Evolutionary conservation across 2,329 filamentous ascomycete genomes (phyloP), one percentile per base, ranked within the genome.

Genomic region (Exophiala calicioides): DNA sequence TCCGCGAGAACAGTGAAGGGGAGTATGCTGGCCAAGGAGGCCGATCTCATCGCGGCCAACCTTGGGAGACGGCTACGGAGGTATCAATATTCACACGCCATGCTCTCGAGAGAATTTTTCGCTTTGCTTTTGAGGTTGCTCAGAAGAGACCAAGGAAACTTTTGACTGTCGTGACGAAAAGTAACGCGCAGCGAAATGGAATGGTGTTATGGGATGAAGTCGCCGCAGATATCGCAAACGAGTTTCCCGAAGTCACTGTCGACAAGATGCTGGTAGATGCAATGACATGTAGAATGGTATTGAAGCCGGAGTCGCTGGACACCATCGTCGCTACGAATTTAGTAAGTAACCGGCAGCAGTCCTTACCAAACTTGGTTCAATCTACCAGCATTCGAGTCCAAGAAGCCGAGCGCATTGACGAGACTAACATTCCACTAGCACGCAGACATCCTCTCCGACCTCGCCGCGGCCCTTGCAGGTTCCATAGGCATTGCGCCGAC

Each of bases 401-500:
- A n/a, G n/a, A n/a, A n/a, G n/a, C n/a, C n/a, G n/a, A n/a, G n/a
- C n/a, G n/a, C n/a, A n/a, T n/a, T n/a, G n/a, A n/a, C n/a, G n/a
- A n/a, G n/a, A n/a, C n/a, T n/a, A n/a, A n/a, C n/a, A n/a, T n/a
- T n/a, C n/a, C n/a, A n/a, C n/a, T n/a, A n/a, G 34, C 62, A 77
- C 65, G 82, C 81, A 4, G 83, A 86, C 52, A 85, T 86, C 38
- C 74, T 88, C 3, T 85, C 82, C 0, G 84, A 88, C 58, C 70
- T 88, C 15, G 85, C 84, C 4, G 84, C 85, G 10, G 82, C 83
- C 0, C 69, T 87, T 4, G 84, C 84, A 2, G 84, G 84, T 0
- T 82, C 78, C 2, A 87, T 88, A 50, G 84, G 85, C 6, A 86
- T 88, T 47, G 84, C 84, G 3, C 83, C 84, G 3, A 86, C 83